Evolutionary conservation across 495 filamentous ascomycete genomes (phyloP), one percentile per base, ranked within the genome.

Genomic region (Penicillium daleae): DNA sequence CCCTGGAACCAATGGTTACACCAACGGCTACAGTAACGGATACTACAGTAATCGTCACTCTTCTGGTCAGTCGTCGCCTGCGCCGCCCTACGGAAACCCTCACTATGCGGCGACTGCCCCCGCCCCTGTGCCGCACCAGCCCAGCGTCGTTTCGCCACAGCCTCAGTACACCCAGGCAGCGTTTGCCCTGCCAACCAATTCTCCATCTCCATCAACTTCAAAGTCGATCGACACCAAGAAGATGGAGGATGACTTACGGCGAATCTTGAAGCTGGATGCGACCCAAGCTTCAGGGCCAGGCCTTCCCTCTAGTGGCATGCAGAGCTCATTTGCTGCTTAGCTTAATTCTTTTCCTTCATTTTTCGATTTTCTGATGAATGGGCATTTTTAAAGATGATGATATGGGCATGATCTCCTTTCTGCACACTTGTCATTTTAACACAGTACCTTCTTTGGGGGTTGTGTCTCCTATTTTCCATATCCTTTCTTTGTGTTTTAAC

Each of bases 211-310:
- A 48, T 59, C 70, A 8, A 72, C 70, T 56, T 48, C 67, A 8
- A 13, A 27, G 29, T 6, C 49, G 49, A n/a, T 72, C 24, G 77
- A 80, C 33, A 78, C 78, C 5, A 79, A 81, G 66, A 71, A 77
- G 40, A 82, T 86, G 62, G 83, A 85, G 68, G 80, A 84, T 67
- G 80, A 85, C 71, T 63, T 86, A 44, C 79, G 81, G n/a, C 73
- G 81, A 21, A 80, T 85, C 40, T 65, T 86, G 72, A 84, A 85
- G 60, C 68, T 86, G 61, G 75, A 80, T 64, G 71, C 70, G 27
- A 63, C 71, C 35, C 51, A 66, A 37, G 52, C 57, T 6, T 56
- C 61, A 9, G 61, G 40, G 15, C 33, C 57, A 6, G 57, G 67
- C 42, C 59, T 81, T 55, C 66, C 69, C 33, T 57, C 73, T 9